Conservation (phyloP, 2,329 filamentous ascomycete genomes). For the Neopestalotiopsis clavispora region DNA sequence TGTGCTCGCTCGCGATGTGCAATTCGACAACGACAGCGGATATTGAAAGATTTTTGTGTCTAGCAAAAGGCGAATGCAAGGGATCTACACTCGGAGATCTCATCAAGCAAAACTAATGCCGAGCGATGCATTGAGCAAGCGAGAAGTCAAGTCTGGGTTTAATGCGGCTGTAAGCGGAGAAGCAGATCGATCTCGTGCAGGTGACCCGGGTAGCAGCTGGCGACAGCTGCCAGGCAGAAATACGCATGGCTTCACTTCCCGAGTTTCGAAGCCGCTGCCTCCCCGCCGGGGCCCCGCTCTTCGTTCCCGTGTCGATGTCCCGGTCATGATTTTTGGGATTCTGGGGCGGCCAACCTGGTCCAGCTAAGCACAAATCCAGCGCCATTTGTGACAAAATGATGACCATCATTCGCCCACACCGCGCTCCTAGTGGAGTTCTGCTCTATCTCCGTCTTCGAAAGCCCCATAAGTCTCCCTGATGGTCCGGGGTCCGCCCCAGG, state of each 20-base stretch:
- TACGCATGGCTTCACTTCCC: constrained; percentile 5
- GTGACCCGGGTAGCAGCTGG: background rate
- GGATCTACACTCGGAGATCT: too few relatives aligned
- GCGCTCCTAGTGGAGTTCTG: constrained; percentile 8
- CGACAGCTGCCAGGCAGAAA: background rate
- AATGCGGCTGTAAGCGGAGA: background rate
- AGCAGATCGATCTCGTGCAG: background rate
- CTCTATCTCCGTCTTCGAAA: background rate
- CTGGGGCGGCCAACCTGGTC: constrained; percentile 15
- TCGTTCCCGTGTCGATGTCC: constrained; percentile 17
- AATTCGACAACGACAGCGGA: background rate
- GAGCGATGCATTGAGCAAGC: background rate
- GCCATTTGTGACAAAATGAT: constrained; percentile 7
- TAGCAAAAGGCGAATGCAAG: background rate
- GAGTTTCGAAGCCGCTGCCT: constrained; percentile 10
- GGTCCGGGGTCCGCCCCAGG: constrained; percentile 1
- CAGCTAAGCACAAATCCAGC: background rate
- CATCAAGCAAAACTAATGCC: too few relatives aligned
- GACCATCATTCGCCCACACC: background rate
- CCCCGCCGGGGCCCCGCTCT: constrained; percentile 18
- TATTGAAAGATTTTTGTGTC: background rate
- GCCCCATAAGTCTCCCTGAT: constrained; percentile 5
- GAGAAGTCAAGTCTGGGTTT: background rate
- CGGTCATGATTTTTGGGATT: constrained; percentile 9
- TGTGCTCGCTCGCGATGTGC: background rate